Conservation (phyloP, 73 alveolate genomes). For the Paramecium pentaurelia region DNA sequence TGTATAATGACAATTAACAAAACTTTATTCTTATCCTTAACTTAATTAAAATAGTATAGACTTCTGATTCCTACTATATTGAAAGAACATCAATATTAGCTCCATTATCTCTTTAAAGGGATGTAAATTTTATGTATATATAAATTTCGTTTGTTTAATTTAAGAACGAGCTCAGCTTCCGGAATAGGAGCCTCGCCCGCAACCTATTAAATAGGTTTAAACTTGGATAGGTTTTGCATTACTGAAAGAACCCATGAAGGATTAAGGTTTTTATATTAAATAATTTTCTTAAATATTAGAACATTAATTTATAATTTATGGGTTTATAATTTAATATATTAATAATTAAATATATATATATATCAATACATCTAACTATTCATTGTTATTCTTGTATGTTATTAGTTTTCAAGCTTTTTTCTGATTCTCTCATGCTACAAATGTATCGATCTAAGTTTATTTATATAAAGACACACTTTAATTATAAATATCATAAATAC, state of each 20-base stretch:
- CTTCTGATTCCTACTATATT: too few relatives aligned
- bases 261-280: not conserved
- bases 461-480: not conserved
- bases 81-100: too few relatives aligned
- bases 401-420: not conserved
- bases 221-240: constrained; percentile 2
- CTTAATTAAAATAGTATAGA: too few relatives aligned
- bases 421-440: not conserved
- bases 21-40: not conserved
- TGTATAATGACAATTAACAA: not conserved
- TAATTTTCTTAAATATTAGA: not conserved
- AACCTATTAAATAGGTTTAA: constrained; percentile 41
- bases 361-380: not conserved
- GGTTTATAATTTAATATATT: not conserved
- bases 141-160: constrained; percentile 28
- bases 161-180: constrained; percentile 36
- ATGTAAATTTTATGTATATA: not conserved
- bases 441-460: not conserved
- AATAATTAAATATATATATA: not conserved
- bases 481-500: not conserved
- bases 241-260: not conserved
- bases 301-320: not conserved
- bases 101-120: not conserved
- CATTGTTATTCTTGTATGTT: not conserved
- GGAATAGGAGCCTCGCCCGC: constrained; percentile 56